Evolutionary conservation across 1,139 yeast genomes (phyloP), one percentile per base, ranked within the genome.

Genomic region (Entelexis paramagnoliae): DNA sequence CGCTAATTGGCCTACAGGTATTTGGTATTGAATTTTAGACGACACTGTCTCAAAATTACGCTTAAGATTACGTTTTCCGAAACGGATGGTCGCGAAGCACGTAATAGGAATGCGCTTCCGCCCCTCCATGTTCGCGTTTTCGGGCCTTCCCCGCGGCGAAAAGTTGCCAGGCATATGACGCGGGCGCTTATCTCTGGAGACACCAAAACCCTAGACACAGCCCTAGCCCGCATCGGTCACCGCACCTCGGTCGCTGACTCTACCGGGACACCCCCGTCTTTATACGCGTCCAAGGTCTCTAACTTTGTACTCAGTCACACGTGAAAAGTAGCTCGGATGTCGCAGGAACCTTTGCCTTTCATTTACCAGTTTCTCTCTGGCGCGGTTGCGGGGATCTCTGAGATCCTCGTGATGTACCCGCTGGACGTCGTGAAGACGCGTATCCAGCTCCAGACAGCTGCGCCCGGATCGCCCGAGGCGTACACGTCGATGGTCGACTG

Each of bases 321-420:
- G 33, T 3, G 17, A 40, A 17, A 39, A 39, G 4, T 17, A 39
- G 20, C 32, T 11, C 4, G 13, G 2, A 55, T 55, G 57, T 55
- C 58, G n/a, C 57, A 83, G 16, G 46, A 42, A 17, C 46, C 46
- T 14, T 70, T 89, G 62, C 96, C 97, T 49, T 91, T 91, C 66
- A 67, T 80, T 48, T 89, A 88, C 75, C 97, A 91, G 69, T 91
- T 91, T 66, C 73, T 80, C 46, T 78, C 97, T 22, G 99, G 98
- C 54, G 98, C 98, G 62, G 77, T 89, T 64, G 99, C 99, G 58
- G 98, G 99, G 59, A 88, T 91, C 58, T 87, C 96, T 28, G 99
- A 91, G 75, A 87, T 93, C 68, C 76, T 91, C 65, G 91, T 88
- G 60, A 91, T 91, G 98, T 91, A 91, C 68, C 99, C 99, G 47